Evolutionary conservation across 2,329 filamentous ascomycete species (phyloP).

Genomic region (Cordyceps javanica): DNA sequence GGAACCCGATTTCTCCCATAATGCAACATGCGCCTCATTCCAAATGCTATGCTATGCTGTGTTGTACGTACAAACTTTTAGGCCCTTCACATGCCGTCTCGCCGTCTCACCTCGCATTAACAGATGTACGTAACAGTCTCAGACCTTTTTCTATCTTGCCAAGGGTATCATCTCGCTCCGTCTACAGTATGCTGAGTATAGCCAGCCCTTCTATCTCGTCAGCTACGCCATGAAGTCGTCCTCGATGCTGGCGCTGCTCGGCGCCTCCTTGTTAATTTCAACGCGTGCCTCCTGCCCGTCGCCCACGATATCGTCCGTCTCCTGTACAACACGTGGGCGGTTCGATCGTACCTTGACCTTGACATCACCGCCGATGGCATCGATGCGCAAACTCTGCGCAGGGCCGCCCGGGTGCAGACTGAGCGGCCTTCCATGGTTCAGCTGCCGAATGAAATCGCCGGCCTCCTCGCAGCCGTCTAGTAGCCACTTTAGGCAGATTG

Average conservation of each 20-base stretch:
- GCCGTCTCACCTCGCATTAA: not conserved
- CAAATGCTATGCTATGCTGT: not conserved
- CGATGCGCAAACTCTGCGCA: constrained; percentile 43
- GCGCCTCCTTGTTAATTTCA: constrained; percentile 20
- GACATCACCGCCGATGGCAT: constrained; percentile 51
- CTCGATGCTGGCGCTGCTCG: constrained; percentile 29
- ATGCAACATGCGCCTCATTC: not conserved
- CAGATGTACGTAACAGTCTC: not conserved
- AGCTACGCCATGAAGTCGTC: constrained; percentile 41
- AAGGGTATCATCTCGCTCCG: constrained; percentile 3
- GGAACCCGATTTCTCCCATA: not conserved
- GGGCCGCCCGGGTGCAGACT: constrained; percentile 31
- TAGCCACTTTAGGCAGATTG: constrained; percentile 80
- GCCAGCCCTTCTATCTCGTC: too few species aligned
- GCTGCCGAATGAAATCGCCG: constrained; percentile 62
- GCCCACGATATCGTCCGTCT: constrained; percentile 35
- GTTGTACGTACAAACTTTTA: not conserved
- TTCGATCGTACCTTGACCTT: constrained; percentile 45
- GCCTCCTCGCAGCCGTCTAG: constrained; percentile 70
- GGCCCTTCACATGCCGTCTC: too few species aligned
- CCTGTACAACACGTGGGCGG: constrained; percentile 18
- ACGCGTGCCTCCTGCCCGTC: constrained; percentile 37
- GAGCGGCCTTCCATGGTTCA: constrained; percentile 43
- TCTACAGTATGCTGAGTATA: too few species aligned
- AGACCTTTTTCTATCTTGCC: not conserved